Evolutionary conservation across 805 yeast genomes (phyloP).

Genomic region (Wickerhamiella vanderwaltii): DNA sequence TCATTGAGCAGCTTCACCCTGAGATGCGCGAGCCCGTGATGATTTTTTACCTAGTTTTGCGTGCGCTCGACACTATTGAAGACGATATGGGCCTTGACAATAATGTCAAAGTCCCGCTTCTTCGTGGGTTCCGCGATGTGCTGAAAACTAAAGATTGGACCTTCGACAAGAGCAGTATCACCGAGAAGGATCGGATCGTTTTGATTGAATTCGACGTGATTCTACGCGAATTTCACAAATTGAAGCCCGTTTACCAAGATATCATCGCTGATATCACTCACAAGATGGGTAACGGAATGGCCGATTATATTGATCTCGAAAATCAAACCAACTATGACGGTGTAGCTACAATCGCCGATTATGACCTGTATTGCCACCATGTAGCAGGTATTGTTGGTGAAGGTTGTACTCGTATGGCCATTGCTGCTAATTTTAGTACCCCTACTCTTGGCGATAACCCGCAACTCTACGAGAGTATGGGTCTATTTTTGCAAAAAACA

Average conservation of each 20-base stretch:
- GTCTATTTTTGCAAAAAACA: slow-evolving; percentile 86
- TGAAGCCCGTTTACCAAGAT: slow-evolving; percentile 65
- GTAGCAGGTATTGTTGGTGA: slow-evolving; percentile 98
- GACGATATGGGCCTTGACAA: slow-evolving; percentile 86
- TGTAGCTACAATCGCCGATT: slow-evolving; percentile 64
- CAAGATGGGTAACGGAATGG: slow-evolving; percentile 97
- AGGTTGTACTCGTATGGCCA: slow-evolving; percentile 75
- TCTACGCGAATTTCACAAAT: slow-evolving; percentile 55
- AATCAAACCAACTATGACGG: slow-evolving; percentile 64
- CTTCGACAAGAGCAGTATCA: slow-evolving; percentile 53
- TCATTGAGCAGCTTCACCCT: slow-evolving; percentile 81
- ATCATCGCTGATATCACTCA: slow-evolving; percentile 64
- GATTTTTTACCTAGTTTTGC: slow-evolving; percentile 72
- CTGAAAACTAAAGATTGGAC: slow-evolving; percentile 65
- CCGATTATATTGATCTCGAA: slow-evolving; percentile 71
- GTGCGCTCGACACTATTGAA: slow-evolving; percentile 92
- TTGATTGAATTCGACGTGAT: slow-evolving; percentile 66
- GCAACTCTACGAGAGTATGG: slow-evolving; percentile 72
- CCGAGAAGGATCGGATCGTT: slow-evolving; percentile 72
- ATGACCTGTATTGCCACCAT: slow-evolving; percentile 85
- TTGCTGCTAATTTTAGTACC: slow-evolving; percentile 60
- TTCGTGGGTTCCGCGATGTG: slow-evolving; percentile 50
- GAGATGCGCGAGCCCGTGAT: slow-evolving; percentile 66
- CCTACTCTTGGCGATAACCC: slow-evolving; percentile 40
- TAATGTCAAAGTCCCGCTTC: slow-evolving; percentile 56